A percentile compares a stretch with the other conserved stretches of the same genome.
Conservation (phyloP, 768 basidiomycete species). For the Lactifluus pinguis region DNA sequence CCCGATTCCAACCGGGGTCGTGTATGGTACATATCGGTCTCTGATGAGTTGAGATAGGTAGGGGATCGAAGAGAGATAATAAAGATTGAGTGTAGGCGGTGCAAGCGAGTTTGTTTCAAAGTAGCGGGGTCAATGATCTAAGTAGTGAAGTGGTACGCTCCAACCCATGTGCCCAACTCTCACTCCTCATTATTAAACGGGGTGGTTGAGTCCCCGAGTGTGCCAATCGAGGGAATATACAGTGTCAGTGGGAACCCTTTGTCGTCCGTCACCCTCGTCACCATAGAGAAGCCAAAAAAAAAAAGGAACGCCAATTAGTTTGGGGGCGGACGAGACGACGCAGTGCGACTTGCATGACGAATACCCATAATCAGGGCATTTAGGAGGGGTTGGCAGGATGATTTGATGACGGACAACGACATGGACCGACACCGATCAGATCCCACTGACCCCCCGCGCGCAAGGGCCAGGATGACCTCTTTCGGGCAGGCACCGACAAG, state of each 20-base stretch:
- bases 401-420: not conserved
- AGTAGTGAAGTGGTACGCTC: not conserved
- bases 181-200: no score
- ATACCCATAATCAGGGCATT: not conserved
- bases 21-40: not conserved
- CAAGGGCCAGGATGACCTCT: not conserved
- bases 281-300: not conserved
- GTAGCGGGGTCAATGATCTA: not conserved
- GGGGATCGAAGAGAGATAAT: not conserved
- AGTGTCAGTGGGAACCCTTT: no score
- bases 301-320: not conserved
- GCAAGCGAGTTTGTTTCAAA: not conserved
- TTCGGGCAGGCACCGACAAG: not conserved
- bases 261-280: not conserved
- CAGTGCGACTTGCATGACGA: not conserved
- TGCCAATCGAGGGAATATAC: no score
- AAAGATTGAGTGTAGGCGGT: not conserved
- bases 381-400: not conserved
- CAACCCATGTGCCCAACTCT: not conserved
- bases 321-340: not conserved
- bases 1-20: not conserved
- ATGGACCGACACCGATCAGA: not conserved
- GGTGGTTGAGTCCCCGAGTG: no score
- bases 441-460: not conserved
- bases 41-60: not conserved